Evolutionary conservation across 306 rosid species (phyloP).

Genomic region (Morella rubra): DNA sequence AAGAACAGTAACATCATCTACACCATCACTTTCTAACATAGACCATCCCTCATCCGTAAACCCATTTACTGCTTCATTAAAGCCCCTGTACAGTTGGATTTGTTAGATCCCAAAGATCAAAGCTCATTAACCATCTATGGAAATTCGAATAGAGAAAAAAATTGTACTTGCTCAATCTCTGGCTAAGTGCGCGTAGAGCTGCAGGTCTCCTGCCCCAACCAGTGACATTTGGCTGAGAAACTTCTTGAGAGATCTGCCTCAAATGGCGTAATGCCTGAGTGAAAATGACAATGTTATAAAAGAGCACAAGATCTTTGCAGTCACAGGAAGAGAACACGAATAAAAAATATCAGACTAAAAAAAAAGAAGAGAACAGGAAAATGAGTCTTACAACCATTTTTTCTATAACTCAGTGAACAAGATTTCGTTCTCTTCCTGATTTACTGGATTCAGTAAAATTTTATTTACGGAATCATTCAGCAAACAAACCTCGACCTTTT

Average conservation of each 20-base stretch:
- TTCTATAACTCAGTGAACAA: too few species aligned
- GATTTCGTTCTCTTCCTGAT: too few species aligned
- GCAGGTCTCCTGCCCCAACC: slow-evolving; percentile 98
- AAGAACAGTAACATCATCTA: slow-evolving; percentile 88
- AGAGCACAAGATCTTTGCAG: slow-evolving; percentile 5
- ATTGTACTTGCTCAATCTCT: slow-evolving; percentile 75
- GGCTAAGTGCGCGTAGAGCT: slow-evolving; percentile 84
- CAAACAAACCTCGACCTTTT: not conserved
- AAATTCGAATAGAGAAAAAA: slow-evolving; percentile 11
- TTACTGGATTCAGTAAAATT: too few species aligned
- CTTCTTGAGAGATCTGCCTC: slow-evolving; percentile 96
- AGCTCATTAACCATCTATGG: slow-evolving; percentile 11
- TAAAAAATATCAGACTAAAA: too few species aligned
- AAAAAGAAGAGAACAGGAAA: too few species aligned
- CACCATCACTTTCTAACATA: slow-evolving; percentile 88
- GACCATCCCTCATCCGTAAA: slow-evolving; percentile 96
- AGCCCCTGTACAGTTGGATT: slow-evolving; percentile 59
- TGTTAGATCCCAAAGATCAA: not conserved
- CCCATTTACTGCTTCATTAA: slow-evolving; percentile 96
- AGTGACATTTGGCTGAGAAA: slow-evolving; percentile 83
- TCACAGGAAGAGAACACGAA: not conserved
- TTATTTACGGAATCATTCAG: too few species aligned
- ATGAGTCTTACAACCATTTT: too few species aligned
- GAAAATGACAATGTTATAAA: slow-evolving; percentile 24
- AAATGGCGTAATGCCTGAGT: slow-evolving; percentile 81